Evolutionary conservation across 2,329 filamentous ascomycete genomes (phyloP), one percentile per base, ranked within the genome.

Genomic region (Remersonia thermophila): DNA sequence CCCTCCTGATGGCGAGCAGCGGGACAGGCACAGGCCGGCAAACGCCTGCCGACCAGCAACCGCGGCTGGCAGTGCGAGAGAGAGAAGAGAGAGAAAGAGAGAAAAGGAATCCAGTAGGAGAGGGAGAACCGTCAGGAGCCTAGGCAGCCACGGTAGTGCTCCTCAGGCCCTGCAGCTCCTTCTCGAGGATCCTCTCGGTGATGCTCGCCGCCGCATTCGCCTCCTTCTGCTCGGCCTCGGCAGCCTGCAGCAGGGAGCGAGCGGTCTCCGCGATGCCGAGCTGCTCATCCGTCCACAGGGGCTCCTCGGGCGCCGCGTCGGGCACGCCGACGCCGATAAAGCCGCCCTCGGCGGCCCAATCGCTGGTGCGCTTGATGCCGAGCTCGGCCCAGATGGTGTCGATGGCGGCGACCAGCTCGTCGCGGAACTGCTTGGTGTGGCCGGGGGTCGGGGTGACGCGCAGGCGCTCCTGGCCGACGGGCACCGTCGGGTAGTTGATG

Each of bases 401-500:
- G 25, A 98, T 64, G 4, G 89, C 86, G 41, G 77, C 62, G 18
- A 95, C 78, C 4, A 98, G 77, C 51, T 93, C 77, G 47, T 93
- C 81, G 43, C 86, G 84, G 62, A 83, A 85, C 49, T 83, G 75
- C 61, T 81, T 81, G 37, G 74, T 76, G 58, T 98, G 91, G 30
- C 91, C 91, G 0, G 91, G 91, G 1, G 91, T 98, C 0, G 91
- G 91, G 2, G 91, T 98, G 58, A 98, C 85, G 47, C 91, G 82
- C 38, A 98, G 79, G 40, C 91, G 80, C 62, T 98, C 91, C 66
- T 98, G 87, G n/a, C 91, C 91, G 6, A 93, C 85, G 2, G 91
- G 91, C 3, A 98, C 91, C 35, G 91, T 98, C 2, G 91, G 91
- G 62, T 96, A 96, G 66, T 98, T 98, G 71, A 98, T 96, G 37